Evolutionary conservation across 441 rosid species (phyloP).

Genomic region (Jatropha multifida): DNA sequence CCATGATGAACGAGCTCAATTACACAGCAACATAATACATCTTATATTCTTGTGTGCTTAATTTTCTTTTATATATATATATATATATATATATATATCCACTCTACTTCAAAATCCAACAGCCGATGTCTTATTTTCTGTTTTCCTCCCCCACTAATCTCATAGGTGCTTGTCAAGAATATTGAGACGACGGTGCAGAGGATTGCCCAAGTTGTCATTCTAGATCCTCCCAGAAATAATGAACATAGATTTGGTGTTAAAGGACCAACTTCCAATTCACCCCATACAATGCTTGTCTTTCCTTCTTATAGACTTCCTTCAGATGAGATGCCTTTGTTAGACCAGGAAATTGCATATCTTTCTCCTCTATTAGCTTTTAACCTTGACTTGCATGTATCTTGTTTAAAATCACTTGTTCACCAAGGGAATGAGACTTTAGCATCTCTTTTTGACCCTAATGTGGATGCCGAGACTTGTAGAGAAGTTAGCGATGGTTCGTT

Average conservation of each 20-base stretch:
- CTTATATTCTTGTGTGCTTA: background rate
- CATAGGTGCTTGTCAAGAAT: conserved; percentile 66
- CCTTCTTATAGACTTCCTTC: conserved; percentile 48
- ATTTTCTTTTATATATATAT: background rate
- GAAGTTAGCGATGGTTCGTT: conserved; percentile 31
- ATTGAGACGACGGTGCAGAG: conserved; percentile 48
- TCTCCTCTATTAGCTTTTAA: conserved; percentile 86
- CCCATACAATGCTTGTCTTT: conserved; percentile 54
- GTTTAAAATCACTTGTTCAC: conserved; percentile 63
- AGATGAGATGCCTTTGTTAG: conserved; percentile 26
- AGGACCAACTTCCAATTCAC: conserved; percentile 25
- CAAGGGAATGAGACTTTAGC: conserved; percentile 58
- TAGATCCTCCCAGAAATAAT: conserved; percentile 62
- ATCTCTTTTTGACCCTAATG: conserved; percentile 51
- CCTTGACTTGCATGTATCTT: conserved; percentile 70
- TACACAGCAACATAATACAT: background rate
- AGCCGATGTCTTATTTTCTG: background rate
- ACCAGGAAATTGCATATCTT: conserved; percentile 63
- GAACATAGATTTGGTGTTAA: conserved; percentile 23
- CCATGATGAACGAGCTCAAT: background rate
- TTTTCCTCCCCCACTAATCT: background rate
- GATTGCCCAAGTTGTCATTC: conserved; percentile 65
- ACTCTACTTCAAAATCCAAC: background rate
- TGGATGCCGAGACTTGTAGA: conserved; percentile 33
- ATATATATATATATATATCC: background rate